Conservation (phyloP, 306 rosid species). For the Malus fusca region DNA sequence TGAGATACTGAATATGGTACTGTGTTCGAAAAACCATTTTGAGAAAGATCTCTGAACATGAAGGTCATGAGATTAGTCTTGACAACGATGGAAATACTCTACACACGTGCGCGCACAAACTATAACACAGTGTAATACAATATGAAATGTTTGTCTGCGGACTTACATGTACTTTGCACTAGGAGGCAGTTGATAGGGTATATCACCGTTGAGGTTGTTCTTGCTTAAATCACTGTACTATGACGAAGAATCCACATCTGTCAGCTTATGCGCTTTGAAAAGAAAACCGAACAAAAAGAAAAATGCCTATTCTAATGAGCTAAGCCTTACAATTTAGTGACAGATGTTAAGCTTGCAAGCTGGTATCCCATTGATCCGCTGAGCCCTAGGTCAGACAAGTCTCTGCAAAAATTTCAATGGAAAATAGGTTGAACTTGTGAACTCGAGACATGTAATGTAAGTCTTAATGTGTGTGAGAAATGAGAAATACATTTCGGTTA, state of each 20-base stretch:
- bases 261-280: constrained; percentile 20
- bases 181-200: constrained; percentile 95
- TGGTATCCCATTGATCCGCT: constrained; percentile 79
- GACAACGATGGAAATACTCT: not conserved
- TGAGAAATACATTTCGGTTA: constrained; percentile 63
- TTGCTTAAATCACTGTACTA: constrained; percentile 94
- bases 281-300: not conserved
- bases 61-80: constrained; percentile 12
- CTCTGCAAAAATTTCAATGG: constrained; percentile 34
- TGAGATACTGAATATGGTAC: constrained; percentile 74
- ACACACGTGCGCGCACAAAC: not conserved
- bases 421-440: constrained; percentile 6
- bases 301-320: constrained; percentile 13
- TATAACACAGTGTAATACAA: too few relatives aligned
- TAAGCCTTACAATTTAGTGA: constrained; percentile 69
- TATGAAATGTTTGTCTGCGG: not conserved
- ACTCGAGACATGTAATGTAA: not conserved
- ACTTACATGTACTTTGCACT: constrained; percentile 62
- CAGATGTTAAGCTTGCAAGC: constrained; percentile 61
- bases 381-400: constrained; percentile 51
- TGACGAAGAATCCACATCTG: constrained; percentile 42
- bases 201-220: constrained; percentile 66
- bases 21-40: constrained; percentile 50
- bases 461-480: not conserved
- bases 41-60: constrained; percentile 71